Evolutionary conservation across 345 rosid species (phyloP), one percentile per base, ranked within the genome.

Genomic region (Ceriops zippeliana): DNA sequence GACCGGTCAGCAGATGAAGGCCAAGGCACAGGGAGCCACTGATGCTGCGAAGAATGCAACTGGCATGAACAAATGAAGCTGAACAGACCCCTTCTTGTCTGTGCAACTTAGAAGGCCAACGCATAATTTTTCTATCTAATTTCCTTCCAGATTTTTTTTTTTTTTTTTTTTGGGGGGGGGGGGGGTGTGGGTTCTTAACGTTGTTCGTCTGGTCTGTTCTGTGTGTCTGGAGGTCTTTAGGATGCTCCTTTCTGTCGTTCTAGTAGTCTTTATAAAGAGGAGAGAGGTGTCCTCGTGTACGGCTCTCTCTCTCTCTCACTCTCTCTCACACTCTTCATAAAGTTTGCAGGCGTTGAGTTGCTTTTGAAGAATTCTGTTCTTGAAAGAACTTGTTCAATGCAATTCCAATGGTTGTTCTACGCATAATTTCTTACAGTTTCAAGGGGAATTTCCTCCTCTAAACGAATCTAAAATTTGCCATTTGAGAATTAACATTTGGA

Each of bases 1-100:
- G 97, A 80, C 88, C 9, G 89, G 90, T 7, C 79, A 80, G 75
- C 87, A 85, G 79, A 52, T 88, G 77, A 79, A 74, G 78, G 82
- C 72, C 13, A 84, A 78, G 74, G 88, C 92, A 70, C 79, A 78
- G 64, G 92, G 81, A 56, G 90, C 92, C 57, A 81, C 85, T 24
- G 88, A 87, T 35, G 88, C 90, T 21, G 87, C 82, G 35, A 89
- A 82, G 87, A 70, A 87, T 66, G 92, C 92, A 8, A 70, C 80
- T 35, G 78, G 83, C 20, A 73, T 63, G 57, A 80, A 79, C 82
- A 70, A 70, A 11, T 70, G 52, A 76, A 52, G 51, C 31, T 27
- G 30, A 22, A 21, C 0, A 30, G 69, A 49, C 30, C 31, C 37
- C 30, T 9, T 38, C 30, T 24, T 9, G 26, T 24, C 59, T 0